phyloP scores from a whole-genome alignment of 1,139 yeast species.

The Hyphopichia buzzinii region DNA sequence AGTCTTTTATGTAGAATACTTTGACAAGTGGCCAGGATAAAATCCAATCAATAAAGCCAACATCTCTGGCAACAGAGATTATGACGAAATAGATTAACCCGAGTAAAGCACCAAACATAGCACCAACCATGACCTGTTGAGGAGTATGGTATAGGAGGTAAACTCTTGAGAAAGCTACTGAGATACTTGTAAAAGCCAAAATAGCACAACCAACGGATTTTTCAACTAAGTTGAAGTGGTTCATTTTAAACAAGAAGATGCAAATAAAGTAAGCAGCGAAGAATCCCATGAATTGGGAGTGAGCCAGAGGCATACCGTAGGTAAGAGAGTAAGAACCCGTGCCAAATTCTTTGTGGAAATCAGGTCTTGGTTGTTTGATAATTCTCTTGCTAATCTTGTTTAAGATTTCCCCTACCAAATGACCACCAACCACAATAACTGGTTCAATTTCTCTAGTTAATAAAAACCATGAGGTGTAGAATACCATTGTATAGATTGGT shows the following conservation, averaged over 20 bases:
- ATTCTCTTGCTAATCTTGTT: conserved; percentile 67
- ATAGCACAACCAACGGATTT: conserved; percentile 21
- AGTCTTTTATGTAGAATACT: conserved; percentile 56
- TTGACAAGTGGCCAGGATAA: conserved; percentile 47
- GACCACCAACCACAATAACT: conserved; percentile 81
- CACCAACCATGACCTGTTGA: conserved; percentile 75
- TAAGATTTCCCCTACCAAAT: conserved; percentile 69
- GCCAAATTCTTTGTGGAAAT: conserved; percentile 50
- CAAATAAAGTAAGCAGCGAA: conserved; percentile 64
- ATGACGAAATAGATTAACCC: conserved; percentile 60
- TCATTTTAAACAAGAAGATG: conserved; percentile 28
- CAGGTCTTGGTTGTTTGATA: conserved; percentile 76
- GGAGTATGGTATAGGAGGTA: conserved; percentile 75
- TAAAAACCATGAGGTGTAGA: conserved; percentile 81
- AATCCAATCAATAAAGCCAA: conserved; percentile 61
- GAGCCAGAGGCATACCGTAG: conserved; percentile 97
- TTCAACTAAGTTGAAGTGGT: conserved; percentile 17
- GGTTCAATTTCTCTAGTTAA: conserved; percentile 84
- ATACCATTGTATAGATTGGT: conserved; percentile 80
- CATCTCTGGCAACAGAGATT: conserved; percentile 52
- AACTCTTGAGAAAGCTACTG: conserved; percentile 74
- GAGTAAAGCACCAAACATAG: conserved; percentile 55
- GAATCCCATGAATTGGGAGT: conserved; percentile 93
- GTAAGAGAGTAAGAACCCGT: conserved; percentile 51
- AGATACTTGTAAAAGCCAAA: conserved; percentile 29